Evolutionary conservation across 2,329 filamentous ascomycete genomes (phyloP).

Genomic region (Colletotrichum lupini): DNA sequence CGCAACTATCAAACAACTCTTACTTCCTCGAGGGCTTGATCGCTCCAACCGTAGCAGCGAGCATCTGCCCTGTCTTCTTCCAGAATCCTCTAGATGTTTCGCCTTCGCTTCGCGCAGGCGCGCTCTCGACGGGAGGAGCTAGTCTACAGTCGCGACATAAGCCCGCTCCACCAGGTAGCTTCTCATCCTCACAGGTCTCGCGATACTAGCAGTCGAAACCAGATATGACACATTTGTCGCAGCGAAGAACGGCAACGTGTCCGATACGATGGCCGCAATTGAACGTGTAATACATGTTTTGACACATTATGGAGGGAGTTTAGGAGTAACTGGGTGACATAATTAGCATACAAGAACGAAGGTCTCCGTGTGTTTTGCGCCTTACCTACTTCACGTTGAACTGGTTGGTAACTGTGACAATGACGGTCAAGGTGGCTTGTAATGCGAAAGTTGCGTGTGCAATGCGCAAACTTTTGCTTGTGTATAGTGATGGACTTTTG

Average conservation of each 20-base stretch:
- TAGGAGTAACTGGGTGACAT: not conserved
- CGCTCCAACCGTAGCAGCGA: not conserved
- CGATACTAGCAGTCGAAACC: slow-evolving; percentile 18
- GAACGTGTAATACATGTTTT: slow-evolving; percentile 1
- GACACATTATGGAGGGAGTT: not conserved
- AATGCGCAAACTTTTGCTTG: not conserved
- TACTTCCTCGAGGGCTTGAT: not conserved
- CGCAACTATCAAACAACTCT: not conserved
- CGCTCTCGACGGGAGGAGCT: not conserved
- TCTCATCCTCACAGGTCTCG: slow-evolving; percentile 1
- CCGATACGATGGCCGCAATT: slow-evolving; percentile 18
- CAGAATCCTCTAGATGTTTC: not conserved
- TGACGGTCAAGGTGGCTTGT: not conserved
- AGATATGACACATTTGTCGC: slow-evolving; percentile 2
- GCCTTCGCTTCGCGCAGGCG: not conserved
- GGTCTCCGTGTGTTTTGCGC: not conserved
- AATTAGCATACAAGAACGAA: not conserved
- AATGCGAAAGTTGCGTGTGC: not conserved
- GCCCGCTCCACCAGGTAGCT: slow-evolving; percentile 11
- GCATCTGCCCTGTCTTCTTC: not conserved
- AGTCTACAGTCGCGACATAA: not conserved
- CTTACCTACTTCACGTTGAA: not conserved
- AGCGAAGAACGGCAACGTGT: not conserved
- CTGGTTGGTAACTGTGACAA: not conserved
- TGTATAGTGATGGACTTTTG: not conserved